Percentiles rank a stretch among this genome's conserved stretches.
phyloP scores from a whole-genome alignment of 352 stramenopile genomes.

The Phytophthora quininea region DNA sequence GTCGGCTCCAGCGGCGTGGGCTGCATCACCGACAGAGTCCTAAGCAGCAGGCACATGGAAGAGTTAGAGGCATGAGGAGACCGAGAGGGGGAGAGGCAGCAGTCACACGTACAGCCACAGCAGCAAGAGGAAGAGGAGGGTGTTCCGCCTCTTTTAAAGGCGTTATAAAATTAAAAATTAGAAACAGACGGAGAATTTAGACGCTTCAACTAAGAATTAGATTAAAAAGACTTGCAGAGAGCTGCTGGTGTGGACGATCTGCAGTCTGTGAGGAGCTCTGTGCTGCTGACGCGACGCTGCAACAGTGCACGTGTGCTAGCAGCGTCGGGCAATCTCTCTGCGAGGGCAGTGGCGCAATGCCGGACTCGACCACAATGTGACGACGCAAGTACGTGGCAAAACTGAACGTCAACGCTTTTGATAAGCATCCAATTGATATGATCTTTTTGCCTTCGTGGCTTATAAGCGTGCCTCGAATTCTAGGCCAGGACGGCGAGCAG shows the following conservation, averaged over 20 bases:
- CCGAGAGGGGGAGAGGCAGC: too few relatives aligned
- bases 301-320: background rate
- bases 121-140: background rate
- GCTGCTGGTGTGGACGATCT: too few relatives aligned
- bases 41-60: background rate
- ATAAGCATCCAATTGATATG: background rate
- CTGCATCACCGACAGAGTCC: constrained; percentile 41
- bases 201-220: background rate
- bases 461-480: background rate
- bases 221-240: too few relatives aligned
- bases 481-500: constrained; percentile 41
- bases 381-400: background rate
- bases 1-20: constrained; percentile 57
- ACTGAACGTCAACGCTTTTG: background rate
- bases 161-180: background rate
- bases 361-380: background rate
- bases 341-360: too few relatives aligned
- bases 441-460: background rate
- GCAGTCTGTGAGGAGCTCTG: too few relatives aligned
- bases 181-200: background rate
- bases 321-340: background rate
- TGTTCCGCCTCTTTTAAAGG: background rate
- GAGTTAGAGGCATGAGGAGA: background rate
- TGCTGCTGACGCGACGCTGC: too few relatives aligned
- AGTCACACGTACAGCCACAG: too few relatives aligned